Conservation (phyloP, 495 filamentous ascomycete genomes). For the Penicillium parvum region DNA sequence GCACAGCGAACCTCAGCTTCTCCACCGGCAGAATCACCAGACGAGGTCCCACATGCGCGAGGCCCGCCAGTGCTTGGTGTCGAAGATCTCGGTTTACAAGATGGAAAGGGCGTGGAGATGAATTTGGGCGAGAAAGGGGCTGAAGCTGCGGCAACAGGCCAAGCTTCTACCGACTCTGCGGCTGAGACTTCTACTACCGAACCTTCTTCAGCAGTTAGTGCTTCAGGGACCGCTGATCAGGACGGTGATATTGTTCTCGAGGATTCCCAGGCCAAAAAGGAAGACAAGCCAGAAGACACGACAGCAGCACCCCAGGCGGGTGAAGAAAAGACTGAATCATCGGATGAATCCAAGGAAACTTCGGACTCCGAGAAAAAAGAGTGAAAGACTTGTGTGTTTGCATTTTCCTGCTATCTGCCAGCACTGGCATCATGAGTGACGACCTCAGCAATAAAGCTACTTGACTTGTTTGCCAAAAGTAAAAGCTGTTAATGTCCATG, state of each 20-base stretch:
- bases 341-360: conserved; percentile 8
- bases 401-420: conserved; percentile 6
- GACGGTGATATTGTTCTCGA: conserved; percentile 43
- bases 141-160: conserved; percentile 8
- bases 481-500: too few species aligned
- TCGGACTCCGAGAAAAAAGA: conserved; percentile 15
- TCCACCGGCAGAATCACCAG: conserved; percentile 28
- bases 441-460: conserved; percentile 17
- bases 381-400: conserved; percentile 3
- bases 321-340: conserved; percentile 2
- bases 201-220: conserved; percentile 3
- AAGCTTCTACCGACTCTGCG: conserved; percentile 8
- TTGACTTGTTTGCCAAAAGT: conserved; percentile 2
- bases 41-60: conserved; percentile 71
- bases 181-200: conserved; percentile 10
- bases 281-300: conserved; percentile 7
- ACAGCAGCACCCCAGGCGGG: conserved; percentile 5
- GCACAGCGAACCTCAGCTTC: conserved; percentile 9
- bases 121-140: conserved; percentile 21
- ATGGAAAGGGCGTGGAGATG: conserved; percentile 46
- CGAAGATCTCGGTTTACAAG: conserved; percentile 82
- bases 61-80: conserved; percentile 79
- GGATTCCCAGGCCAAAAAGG: conserved; percentile 23
- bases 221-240: conserved; percentile 21
- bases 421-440: conserved; percentile 26